Evolutionary conservation across 140 eudicot species (phyloP).

Genomic region (Bidens hawaiensis): DNA sequence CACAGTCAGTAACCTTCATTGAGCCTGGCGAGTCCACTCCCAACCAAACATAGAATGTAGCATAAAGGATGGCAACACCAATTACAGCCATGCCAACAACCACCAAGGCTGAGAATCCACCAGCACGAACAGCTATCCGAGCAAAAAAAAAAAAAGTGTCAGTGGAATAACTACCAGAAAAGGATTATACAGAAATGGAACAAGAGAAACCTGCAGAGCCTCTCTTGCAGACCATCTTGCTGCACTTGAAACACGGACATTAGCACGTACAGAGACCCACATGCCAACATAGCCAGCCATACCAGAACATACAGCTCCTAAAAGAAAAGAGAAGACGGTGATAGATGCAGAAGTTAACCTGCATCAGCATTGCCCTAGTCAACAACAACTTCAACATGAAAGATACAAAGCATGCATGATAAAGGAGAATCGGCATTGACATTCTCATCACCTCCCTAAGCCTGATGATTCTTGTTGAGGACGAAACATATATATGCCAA

Average conservation of each 20-base stretch:
- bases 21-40: conserved; percentile 87
- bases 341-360: conserved; percentile 78
- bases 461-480: conserved; percentile 91
- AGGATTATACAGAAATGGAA: neutral
- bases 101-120: conserved; percentile 92
- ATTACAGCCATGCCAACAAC: conserved; percentile 98
- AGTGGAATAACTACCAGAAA: conserved; percentile 13
- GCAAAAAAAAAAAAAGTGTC: conserved; percentile 18
- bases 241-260: conserved; percentile 96
- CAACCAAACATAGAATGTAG: conserved; percentile 82
- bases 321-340: conserved; percentile 79
- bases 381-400: conserved; percentile 8
- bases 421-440: neutral
- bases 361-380: conserved; percentile 35
- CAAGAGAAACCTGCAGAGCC: conserved; percentile 68
- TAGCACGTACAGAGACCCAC: conserved; percentile 99
- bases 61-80: conserved; percentile 90
- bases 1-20: conserved; percentile 91
- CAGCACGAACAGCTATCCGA: conserved; percentile 97
- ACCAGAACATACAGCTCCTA: conserved; percentile 97
- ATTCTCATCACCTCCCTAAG: conserved; percentile 59
- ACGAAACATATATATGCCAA: conserved; percentile 80
- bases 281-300: conserved; percentile 98
- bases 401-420: neutral
- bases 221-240: conserved; percentile 98